A percentile compares a stretch with the other conserved stretches of the same genome.
Evolutionary conservation across 352 stramenopile species (phyloP).

Genomic region (Peronospora belbahrii): DNA sequence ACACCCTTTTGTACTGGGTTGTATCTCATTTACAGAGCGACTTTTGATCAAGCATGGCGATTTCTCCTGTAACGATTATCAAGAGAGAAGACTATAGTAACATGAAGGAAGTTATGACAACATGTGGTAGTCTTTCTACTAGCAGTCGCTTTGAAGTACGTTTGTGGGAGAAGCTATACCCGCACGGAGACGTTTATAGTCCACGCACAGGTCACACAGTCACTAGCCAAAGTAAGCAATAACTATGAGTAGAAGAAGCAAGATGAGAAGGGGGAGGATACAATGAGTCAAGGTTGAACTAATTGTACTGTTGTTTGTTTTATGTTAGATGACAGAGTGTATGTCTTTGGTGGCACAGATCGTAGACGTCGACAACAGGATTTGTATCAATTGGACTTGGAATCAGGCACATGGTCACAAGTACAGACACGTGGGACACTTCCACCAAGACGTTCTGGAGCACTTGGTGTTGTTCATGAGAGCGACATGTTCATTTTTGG

Average conservation of each 20-base stretch:
- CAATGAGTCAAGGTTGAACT: neutral
- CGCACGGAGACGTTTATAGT: constrained; percentile 72
- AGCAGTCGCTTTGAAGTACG: constrained; percentile 52
- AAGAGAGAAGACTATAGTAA: constrained; percentile 8
- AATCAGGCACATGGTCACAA: constrained; percentile 61
- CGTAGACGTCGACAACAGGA: constrained; percentile 72
- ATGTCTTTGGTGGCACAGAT: constrained; percentile 85
- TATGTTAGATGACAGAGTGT: constrained; percentile 51
- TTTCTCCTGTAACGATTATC: constrained; percentile 11
- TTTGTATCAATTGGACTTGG: constrained; percentile 74
- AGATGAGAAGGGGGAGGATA: too few species aligned
- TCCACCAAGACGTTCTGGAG: constrained; percentile 65
- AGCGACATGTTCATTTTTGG: constrained; percentile 87
- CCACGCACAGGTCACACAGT: constrained; percentile 82
- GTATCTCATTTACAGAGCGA: constrained; percentile 6
- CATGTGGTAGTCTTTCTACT: constrained; percentile 3
- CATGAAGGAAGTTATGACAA: neutral
- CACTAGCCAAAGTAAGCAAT: constrained; percentile 48
- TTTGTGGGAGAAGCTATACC: constrained; percentile 65
- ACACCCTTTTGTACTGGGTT: constrained; percentile 18
- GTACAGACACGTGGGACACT: constrained; percentile 56
- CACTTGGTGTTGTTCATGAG: constrained; percentile 70
- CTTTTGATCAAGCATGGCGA: constrained; percentile 10
- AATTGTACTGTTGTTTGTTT: neutral
- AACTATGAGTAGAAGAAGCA: neutral